Conservation (phyloP, 1,284 basidiomycete genomes). For the Austroboletus novae-zelandiae region DNA sequence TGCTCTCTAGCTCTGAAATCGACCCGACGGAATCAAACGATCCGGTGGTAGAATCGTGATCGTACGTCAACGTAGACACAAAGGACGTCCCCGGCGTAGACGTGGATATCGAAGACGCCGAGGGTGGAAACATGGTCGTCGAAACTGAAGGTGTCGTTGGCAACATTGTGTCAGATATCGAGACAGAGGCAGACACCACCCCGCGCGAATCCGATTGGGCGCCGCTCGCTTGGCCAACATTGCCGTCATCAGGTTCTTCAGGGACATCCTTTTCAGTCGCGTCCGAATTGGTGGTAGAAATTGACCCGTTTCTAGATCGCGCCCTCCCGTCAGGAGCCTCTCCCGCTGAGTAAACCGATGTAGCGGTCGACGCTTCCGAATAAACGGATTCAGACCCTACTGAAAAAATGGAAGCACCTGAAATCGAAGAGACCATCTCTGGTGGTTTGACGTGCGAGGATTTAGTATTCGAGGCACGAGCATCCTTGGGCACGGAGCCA, state of each 20-base stretch:
- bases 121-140: constrained; percentile 11
- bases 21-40: constrained; percentile 24
- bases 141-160: constrained; percentile 2
- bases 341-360: constrained; percentile 17
- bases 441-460: constrained; percentile 19
- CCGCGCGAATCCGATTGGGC: neutral
- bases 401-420: constrained; percentile 28
- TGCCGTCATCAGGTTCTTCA: constrained; percentile 12
- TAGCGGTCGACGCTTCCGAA: constrained; percentile 31
- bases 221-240: constrained; percentile 2
- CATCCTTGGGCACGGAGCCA: neutral
- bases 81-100: constrained; percentile 13
- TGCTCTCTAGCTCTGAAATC: constrained; percentile 24
- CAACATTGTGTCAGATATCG: constrained; percentile 4
- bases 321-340: constrained; percentile 5
- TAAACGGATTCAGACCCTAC: constrained; percentile 26
- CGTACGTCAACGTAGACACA: constrained; percentile 13
- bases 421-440: constrained; percentile 23
- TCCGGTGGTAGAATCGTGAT: constrained; percentile 4
- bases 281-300: constrained; percentile 11
- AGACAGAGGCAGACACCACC: neutral
- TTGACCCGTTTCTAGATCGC: constrained; percentile 16
- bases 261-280: constrained; percentile 20
- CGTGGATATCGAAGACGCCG: constrained; percentile 7
- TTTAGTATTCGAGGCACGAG: neutral